phyloP scores from a whole-genome alignment of 2,329 filamentous ascomycete species.

The Ophiostoma sp. region DNA sequence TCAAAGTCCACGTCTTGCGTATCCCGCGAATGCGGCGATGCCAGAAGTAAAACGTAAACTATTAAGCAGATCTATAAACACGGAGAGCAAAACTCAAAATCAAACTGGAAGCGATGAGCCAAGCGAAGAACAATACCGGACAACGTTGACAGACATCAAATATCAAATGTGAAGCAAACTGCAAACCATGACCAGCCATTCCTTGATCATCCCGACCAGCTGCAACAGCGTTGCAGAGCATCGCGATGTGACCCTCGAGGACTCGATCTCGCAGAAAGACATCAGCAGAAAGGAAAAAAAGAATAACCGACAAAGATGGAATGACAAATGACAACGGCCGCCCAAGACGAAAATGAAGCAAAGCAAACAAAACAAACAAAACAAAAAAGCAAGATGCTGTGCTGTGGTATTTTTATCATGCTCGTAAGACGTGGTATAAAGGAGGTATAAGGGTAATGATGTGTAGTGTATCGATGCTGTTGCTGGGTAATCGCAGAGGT shows the following conservation, averaged over 20 bases:
- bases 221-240: not conserved
- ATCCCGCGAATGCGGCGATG: not conserved
- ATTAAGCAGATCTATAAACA: not conserved
- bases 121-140: not conserved
- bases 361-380: not conserved
- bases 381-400: not conserved
- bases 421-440: slow-evolving; percentile 9
- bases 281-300: not conserved
- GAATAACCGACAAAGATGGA: not conserved
- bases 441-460: not conserved
- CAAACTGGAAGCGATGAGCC: not conserved
- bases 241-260: not conserved
- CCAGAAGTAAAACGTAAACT: not conserved
- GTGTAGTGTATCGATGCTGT: slow-evolving; percentile 12
- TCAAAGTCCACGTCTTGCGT: not conserved
- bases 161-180: not conserved
- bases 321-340: slow-evolving; percentile 1
- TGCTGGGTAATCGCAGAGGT: not conserved
- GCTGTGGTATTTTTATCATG: slow-evolving; percentile 7
- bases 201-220: not conserved
- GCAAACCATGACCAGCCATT: not conserved
- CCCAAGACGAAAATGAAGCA: not conserved
- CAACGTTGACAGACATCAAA: not conserved
- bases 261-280: not conserved
- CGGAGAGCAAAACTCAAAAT: not conserved